Conservation (phyloP, 2,329 filamentous ascomycete genomes). For the Boeremia lycopersici region DNA sequence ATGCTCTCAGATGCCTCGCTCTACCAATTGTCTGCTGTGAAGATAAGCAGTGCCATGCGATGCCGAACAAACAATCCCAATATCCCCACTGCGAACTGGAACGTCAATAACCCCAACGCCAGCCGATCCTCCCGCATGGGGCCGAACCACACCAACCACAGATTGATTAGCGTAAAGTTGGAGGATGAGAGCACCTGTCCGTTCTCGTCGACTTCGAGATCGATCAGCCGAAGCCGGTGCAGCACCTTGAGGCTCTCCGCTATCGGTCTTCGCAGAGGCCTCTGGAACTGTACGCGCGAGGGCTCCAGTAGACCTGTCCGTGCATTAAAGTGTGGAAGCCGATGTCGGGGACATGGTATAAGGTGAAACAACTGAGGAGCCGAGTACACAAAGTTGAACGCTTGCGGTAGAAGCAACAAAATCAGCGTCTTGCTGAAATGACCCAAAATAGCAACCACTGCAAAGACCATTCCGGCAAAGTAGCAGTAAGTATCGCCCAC, state of each 20-base stretch:
- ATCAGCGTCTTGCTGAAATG: slow-evolving; percentile 98
- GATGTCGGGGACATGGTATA: slow-evolving; percentile 90
- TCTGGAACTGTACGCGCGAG: slow-evolving; percentile 76
- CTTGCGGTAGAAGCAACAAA: slow-evolving; percentile 87
- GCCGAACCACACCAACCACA: slow-evolving; percentile 95
- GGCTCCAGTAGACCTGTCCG: slow-evolving; percentile 84
- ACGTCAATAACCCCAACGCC: slow-evolving; percentile 75
- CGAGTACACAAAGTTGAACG: slow-evolving; percentile 96
- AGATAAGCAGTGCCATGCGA: slow-evolving; percentile 82
- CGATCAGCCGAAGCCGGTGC: slow-evolving; percentile 69
- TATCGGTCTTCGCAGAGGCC: slow-evolving; percentile 71
- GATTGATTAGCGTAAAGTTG: slow-evolving; percentile 91
- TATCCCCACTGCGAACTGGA: slow-evolving; percentile 79
- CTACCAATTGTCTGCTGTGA: slow-evolving; percentile 79
- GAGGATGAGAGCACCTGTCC: slow-evolving; percentile 78
- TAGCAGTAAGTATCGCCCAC: slow-evolving; percentile 99
- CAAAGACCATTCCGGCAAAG: slow-evolving; percentile 98
- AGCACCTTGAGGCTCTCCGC: slow-evolving; percentile 70
- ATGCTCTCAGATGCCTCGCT: slow-evolving; percentile 4
- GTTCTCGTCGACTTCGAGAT: slow-evolving; percentile 68
- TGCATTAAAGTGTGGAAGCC: slow-evolving; percentile 86
- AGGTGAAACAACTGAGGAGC: slow-evolving; percentile 88
- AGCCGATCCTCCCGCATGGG: slow-evolving; percentile 86
- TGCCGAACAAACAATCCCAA: slow-evolving; percentile 85
- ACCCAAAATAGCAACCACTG: slow-evolving; percentile 92